Base-by-base conservation (phyloP, 768 basidiomycete genomes). In the Macrocybe gigantea region DNA sequence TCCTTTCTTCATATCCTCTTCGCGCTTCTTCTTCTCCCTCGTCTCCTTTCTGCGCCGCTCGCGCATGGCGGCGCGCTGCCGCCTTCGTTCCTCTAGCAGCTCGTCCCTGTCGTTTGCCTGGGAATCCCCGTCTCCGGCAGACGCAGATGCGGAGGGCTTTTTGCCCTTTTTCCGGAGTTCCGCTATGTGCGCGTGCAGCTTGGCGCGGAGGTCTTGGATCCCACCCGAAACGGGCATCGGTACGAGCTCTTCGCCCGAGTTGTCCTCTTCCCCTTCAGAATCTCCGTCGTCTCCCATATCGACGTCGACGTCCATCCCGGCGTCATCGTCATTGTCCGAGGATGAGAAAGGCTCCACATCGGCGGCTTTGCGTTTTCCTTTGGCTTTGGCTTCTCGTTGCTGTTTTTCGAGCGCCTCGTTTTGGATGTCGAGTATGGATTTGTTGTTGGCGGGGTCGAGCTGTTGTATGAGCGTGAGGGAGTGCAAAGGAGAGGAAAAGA, bases 361-460 rank as follows among this genome's bases (percentile, higher is more conserved):
- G 12, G 32, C 35, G 11, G 72, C 68, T 58, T 77, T 79, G 51
- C 72, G 71, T 62, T 83, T 81, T 44, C 76, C 74, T 56, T 66
- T 69, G 53, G n/a, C 55, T 38, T 53, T 59, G 47, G 59, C 47
- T 14, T 58, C 56, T 14, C 49, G 47, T 11, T 37, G 51, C 22
- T 60, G 52, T 37, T 59, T 58, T 38, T 51, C 56, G n/a, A 56
- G 52, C 2, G 69, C 69, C 58, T 83, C 85, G 48, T 77, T 75
- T 60, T 88, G 83, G 32, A 91, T 72, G 49, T 96, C 90, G 29
- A 90, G 61, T 13, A 76, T 67, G 6, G 73, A 73, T 62, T 89
- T 90, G 60, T 93, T 77, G 67, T 95, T 93, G 5, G 82, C 85
- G 1, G 95, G 95, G 64, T 98, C 93, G 56, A 96, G 87, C 93